Conservation (phyloP, 352 stramenopile genomes). For the Elongisporangium prolatum region DNA sequence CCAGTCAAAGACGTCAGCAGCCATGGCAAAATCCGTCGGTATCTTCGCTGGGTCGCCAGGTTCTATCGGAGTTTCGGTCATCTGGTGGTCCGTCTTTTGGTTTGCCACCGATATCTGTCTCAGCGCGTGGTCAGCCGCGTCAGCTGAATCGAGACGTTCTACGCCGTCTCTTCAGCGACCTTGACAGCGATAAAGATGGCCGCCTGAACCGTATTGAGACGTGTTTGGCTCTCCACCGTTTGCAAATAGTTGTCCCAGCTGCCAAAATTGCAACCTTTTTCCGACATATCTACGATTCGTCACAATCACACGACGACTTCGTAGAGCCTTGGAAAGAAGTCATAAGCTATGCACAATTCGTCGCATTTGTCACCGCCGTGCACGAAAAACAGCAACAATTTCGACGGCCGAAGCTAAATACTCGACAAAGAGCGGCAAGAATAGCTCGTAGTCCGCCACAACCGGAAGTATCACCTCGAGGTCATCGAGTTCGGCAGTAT, state of each 20-base stretch:
- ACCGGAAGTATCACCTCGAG: neutral
- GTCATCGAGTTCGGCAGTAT: too few relatives aligned
- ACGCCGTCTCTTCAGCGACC: constrained; percentile 71
- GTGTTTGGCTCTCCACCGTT: constrained; percentile 64
- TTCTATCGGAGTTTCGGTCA: constrained; percentile 65
- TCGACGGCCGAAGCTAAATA: neutral
- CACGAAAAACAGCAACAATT: constrained; percentile 22
- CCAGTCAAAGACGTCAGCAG: neutral
- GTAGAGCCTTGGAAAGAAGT: constrained; percentile 42
- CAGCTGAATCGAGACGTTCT: constrained; percentile 50
- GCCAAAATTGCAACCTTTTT: constrained; percentile 68
- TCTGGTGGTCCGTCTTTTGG: constrained; percentile 50
- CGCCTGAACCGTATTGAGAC: constrained; percentile 69
- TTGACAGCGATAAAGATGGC: constrained; percentile 64
- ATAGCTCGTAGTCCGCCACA: too few relatives aligned
- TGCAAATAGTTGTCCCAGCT: constrained; percentile 58
- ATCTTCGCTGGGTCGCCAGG: constrained; percentile 58
- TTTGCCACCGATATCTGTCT: constrained; percentile 13
- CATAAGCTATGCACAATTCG: constrained; percentile 78
- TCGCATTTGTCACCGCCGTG: constrained; percentile 60
- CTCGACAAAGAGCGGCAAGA: neutral
- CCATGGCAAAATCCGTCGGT: constrained; percentile 7
- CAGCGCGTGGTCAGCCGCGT: constrained; percentile 2
- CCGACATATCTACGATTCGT: constrained; percentile 29
- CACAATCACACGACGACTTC: constrained; percentile 3